These are phyloP conservation scores for Epichloe gansuensis DNA, from an alignment of 2,329 filamentous ascomycete species.

Conservation along the genomic window DNA sequence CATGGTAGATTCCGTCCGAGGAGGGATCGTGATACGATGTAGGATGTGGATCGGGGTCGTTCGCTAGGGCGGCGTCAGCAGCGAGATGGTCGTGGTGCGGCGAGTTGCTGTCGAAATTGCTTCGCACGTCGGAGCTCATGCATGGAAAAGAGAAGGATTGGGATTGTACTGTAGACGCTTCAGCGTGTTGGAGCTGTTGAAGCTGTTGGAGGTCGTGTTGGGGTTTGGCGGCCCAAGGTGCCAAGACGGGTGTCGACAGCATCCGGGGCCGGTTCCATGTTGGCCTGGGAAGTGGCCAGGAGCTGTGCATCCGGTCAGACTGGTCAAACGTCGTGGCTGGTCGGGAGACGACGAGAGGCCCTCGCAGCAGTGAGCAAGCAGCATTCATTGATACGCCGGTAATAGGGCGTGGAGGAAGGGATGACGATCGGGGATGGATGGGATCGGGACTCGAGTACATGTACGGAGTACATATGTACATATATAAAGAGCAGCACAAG, in stretches of 20 bases:
- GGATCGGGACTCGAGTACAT: no score
- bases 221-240: constrained; percentile 13
- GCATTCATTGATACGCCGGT: constrained; percentile 32
- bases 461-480: no score
- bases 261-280: constrained; percentile 20
- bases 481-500: no score
- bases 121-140: constrained; percentile 1
- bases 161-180: background rate
- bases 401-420: background rate
- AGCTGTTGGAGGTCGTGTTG: constrained; percentile 18
- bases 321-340: constrained; percentile 28
- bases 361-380: constrained; percentile 25
- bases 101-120: constrained; percentile 3
- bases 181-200: constrained; percentile 14
- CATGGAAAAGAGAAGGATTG: background rate
- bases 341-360: constrained; percentile 27
- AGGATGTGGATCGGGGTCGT: background rate
- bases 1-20: constrained; percentile 20
- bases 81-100: constrained; percentile 9
- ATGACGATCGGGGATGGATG: constrained; percentile 1
- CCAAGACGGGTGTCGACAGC: constrained; percentile 5
- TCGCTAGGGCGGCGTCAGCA: background rate
- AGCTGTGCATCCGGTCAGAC: constrained; percentile 32
- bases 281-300: constrained; percentile 22
- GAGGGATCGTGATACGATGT: constrained; percentile 9